phyloP scores from a whole-genome alignment of 148 eudicot genomes.

The Mesembryanthemum crystallinum region DNA sequence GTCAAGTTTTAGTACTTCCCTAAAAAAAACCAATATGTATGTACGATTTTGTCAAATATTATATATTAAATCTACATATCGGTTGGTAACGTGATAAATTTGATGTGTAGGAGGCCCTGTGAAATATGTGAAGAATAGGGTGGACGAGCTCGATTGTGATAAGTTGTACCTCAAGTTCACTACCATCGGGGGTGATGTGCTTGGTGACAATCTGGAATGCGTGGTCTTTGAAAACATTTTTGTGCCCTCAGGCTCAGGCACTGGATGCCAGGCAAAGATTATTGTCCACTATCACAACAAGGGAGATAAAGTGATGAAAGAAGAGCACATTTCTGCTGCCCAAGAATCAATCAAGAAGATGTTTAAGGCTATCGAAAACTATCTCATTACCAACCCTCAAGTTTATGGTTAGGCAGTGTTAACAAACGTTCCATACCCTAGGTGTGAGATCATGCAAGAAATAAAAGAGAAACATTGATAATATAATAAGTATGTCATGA shows the following conservation, averaged over 20 bases:
- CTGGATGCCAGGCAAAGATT: background rate
- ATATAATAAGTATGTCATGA: no score
- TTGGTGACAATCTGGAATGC: background rate
- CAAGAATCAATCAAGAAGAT: background rate
- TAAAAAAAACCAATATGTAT: no score
- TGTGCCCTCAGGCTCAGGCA: background rate
- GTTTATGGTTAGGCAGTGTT: background rate
- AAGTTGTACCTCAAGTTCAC: background rate
- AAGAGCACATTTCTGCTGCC: background rate
- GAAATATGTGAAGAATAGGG: background rate
- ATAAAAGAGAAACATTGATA: no score
- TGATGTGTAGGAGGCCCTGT: no score
- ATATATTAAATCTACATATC: no score
- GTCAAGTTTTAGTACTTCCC: no score
- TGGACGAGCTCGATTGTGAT: background rate
- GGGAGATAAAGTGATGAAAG: background rate
- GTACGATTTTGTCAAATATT: no score
- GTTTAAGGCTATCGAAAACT: background rate
- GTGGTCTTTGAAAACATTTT: background rate
- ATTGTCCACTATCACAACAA: background rate
- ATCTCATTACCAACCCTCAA: conserved; percentile 15
- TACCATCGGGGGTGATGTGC: background rate
- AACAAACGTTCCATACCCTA: no score
- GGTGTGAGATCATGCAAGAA: no score
- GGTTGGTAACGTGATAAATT: no score